Evolutionary conservation across 2,329 filamentous ascomycete species (phyloP).

Genomic region (Monilinia fructicola): DNA sequence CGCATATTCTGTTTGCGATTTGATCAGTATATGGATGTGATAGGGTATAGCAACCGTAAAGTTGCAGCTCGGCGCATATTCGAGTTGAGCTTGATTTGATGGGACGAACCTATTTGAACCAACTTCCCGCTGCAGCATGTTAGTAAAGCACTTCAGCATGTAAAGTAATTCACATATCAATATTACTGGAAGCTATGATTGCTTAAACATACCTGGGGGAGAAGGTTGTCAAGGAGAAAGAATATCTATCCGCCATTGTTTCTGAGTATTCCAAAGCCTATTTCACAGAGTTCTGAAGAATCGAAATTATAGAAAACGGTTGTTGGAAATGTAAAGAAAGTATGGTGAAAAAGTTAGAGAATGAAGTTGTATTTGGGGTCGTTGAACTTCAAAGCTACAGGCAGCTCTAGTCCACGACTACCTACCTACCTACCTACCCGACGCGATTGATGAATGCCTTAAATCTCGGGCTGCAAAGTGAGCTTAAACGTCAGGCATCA

Average conservation of each 20-base stretch:
- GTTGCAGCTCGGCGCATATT: slow-evolving; percentile 21
- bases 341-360: slow-evolving; percentile 18
- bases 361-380: slow-evolving; percentile 29
- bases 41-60: slow-evolving; percentile 25
- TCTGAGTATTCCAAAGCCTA: slow-evolving; percentile 27
- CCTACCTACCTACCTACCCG: slow-evolving; percentile 20
- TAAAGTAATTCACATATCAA: slow-evolving; percentile 24
- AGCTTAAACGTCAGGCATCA: slow-evolving; percentile 17
- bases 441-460: slow-evolving; percentile 27
- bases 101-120: slow-evolving; percentile 83
- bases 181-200: slow-evolving; percentile 28
- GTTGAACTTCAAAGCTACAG: slow-evolving; percentile 26
- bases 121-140: slow-evolving; percentile 77
- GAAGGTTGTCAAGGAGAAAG: slow-evolving; percentile 99
- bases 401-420: slow-evolving; percentile 29
- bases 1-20: slow-evolving; percentile 76
- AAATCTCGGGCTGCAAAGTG: slow-evolving; percentile 13
- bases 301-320: slow-evolving; percentile 8
- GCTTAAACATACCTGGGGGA: slow-evolving; percentile 80
- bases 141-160: slow-evolving; percentile 28
- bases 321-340: slow-evolving; percentile 20
- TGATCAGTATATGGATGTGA: slow-evolving; percentile 28
- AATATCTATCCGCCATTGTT: slow-evolving; percentile 95
- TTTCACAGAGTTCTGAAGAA: slow-evolving; percentile 11
- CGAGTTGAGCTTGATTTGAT: slow-evolving; percentile 11